These are phyloP conservation scores for Ambrosia hybrid DNA, from an alignment of 140 eudicot species.

Conservation along the genomic window DNA sequence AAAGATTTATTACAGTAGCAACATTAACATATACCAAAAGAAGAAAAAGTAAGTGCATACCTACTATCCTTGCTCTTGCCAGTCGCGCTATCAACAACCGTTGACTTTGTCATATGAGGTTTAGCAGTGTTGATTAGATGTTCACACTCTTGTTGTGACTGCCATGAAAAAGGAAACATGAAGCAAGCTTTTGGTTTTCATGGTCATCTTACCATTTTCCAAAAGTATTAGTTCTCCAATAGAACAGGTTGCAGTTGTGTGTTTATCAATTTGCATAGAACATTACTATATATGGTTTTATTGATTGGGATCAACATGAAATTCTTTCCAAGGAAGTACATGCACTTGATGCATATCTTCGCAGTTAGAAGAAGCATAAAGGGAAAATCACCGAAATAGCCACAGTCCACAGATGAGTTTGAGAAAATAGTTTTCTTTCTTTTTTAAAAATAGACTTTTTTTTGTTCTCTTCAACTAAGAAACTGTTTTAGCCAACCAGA, in stretches of 20 bases:
- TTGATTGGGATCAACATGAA: neutral
- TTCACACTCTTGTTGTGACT: slow-evolving; percentile 93
- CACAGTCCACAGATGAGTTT: no score
- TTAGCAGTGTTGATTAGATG: slow-evolving; percentile 75
- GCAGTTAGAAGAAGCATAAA: no score
- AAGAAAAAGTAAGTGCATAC: slow-evolving; percentile 34
- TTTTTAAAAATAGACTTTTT: no score
- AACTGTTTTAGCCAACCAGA: no score
- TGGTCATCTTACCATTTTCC: neutral
- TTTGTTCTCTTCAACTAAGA: no score
- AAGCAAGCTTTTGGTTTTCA: neutral
- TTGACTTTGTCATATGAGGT: slow-evolving; percentile 91
- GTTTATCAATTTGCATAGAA: neutral
- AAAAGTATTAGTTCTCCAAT: neutral
- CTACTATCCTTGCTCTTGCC: slow-evolving; percentile 94
- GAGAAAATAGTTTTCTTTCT: no score
- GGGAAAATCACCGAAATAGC: no score
- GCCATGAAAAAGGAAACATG: slow-evolving; percentile 25
- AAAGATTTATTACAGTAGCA: neutral
- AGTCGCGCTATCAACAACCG: slow-evolving; percentile 85
- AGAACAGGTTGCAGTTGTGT: neutral
- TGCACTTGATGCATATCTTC: no score
- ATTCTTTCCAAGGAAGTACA: no score
- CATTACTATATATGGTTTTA: neutral
- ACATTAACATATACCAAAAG: neutral